A percentile compares a stretch with the other conserved stretches of the same genome.
Evolutionary conservation across 2,329 filamentous ascomycete genomes (phyloP).

Genomic region (Colletotrichum eleusines): DNA sequence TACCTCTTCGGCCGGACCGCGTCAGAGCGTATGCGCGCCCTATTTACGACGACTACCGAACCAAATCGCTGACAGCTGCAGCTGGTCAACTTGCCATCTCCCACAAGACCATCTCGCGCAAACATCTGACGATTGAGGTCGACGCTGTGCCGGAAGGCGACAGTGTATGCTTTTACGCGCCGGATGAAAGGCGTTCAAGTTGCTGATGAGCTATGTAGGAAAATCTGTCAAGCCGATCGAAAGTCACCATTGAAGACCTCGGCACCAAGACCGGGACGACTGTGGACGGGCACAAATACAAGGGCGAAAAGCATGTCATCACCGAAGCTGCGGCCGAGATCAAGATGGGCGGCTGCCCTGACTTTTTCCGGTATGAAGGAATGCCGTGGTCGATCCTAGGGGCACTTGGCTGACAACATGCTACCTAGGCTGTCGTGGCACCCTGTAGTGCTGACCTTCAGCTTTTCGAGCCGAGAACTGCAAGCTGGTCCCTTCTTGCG

Average conservation of each 20-base stretch:
- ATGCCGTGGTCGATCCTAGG: background rate
- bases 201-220: conserved; percentile 56
- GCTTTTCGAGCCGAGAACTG: conserved; percentile 77
- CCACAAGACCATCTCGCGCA: conserved; percentile 86
- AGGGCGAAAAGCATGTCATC: conserved; percentile 69
- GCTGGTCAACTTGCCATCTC: conserved; percentile 77
- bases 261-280: conserved; percentile 87
- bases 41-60: background rate
- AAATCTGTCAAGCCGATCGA: conserved; percentile 73
- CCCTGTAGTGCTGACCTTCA: conserved; percentile 84
- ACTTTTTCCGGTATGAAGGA: conserved; percentile 67
- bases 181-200: background rate
- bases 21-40: conserved; percentile 65
- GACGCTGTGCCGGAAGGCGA: conserved; percentile 73
- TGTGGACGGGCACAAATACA: conserved; percentile 79
- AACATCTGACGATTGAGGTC: conserved; percentile 85
- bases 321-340: conserved; percentile 70
- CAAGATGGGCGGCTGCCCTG: conserved; percentile 77
- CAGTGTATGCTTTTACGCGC: conserved; percentile 63
- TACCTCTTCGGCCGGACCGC: conserved; percentile 88
- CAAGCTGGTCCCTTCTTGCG: conserved; percentile 73
- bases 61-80: conserved; percentile 48
- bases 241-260: conserved; percentile 80
- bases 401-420: conserved; percentile 13
- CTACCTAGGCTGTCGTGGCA: conserved; percentile 83